These are phyloP conservation scores for Beauveria asiatica DNA, from an alignment of 2,329 filamentous ascomycete genomes.

Conservation along the genomic window DNA sequence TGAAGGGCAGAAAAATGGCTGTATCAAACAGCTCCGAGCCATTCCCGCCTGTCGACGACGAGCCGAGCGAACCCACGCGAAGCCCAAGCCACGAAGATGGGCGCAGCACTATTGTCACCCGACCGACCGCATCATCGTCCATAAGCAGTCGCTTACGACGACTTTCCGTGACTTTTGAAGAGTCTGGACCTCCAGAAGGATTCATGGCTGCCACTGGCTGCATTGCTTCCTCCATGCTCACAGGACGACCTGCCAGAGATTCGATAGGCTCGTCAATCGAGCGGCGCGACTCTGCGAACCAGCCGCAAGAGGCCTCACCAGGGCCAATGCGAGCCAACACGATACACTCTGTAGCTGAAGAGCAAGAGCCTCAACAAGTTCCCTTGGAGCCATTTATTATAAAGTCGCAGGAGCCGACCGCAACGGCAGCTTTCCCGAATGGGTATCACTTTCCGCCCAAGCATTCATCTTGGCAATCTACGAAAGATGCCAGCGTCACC, in stretches of 20 bases:
- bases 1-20: neutral
- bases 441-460: constrained; percentile 58
- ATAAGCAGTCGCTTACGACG: constrained; percentile 25
- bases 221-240: constrained; percentile 33
- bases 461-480: constrained; percentile 51
- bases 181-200: constrained; percentile 37
- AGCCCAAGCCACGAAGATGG: neutral
- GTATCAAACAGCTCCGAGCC: neutral
- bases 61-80: constrained; percentile 1
- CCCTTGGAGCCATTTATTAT: neutral
- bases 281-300: constrained; percentile 11
- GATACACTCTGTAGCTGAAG: constrained; percentile 15
- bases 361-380: constrained; percentile 11
- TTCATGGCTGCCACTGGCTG: constrained; percentile 40
- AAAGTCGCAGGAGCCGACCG: constrained; percentile 18
- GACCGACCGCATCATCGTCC: constrained; percentile 23
- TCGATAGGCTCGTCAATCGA: constrained; percentile 16
- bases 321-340: constrained; percentile 18
- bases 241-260: constrained; percentile 15
- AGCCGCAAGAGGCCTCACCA: neutral
- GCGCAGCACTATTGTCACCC: constrained; percentile 15
- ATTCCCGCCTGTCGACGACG: constrained; percentile 18
- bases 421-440: constrained; percentile 44
- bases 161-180: constrained; percentile 31
- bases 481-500: constrained; percentile 46